phyloP scores from a whole-genome alignment of 2,329 filamentous ascomycete genomes.

The Onygenales sp. region DNA sequence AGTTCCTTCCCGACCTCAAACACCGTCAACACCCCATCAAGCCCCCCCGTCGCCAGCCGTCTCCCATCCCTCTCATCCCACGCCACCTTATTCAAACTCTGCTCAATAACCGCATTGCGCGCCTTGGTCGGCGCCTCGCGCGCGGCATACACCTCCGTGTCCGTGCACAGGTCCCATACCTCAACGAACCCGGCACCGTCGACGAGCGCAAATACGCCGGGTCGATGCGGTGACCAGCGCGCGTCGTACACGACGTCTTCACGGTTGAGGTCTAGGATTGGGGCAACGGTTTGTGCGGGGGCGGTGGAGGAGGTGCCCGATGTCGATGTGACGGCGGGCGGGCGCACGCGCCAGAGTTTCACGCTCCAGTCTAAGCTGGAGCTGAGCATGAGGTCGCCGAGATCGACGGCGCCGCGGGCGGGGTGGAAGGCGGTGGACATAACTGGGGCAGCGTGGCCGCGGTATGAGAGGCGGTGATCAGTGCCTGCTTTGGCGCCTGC shows the following conservation, averaged over 20 bases:
- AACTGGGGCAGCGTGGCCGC: conserved; percentile 83
- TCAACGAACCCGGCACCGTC: conserved; percentile 89
- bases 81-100: conserved; percentile 85
- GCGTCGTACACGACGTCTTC: conserved; percentile 97
- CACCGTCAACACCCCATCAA: conserved; percentile 81
- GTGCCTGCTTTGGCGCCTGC: conserved; percentile 95
- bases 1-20: conserved; percentile 71
- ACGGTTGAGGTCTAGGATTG: conserved; percentile 79
- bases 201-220: conserved; percentile 87
- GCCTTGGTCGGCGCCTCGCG: conserved; percentile 60
- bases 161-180: conserved; percentile 87
- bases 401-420: conserved; percentile 79
- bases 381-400: conserved; percentile 88
- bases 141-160: conserved; percentile 84
- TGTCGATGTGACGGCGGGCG: conserved; percentile 30
- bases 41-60: conserved; percentile 77
- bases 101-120: conserved; percentile 59
- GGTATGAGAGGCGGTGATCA: conserved; percentile 78
- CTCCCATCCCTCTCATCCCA: conserved; percentile 90
- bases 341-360: conserved; percentile 87
- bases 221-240: conserved; percentile 87
- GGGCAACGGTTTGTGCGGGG: conserved; percentile 48
- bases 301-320: conserved; percentile 22
- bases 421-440: conserved; percentile 97
- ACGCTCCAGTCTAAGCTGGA: conserved; percentile 94